Conservation (phyloP, 352 stramenopile species). For the Phytophthora fragariaefolia region DNA sequence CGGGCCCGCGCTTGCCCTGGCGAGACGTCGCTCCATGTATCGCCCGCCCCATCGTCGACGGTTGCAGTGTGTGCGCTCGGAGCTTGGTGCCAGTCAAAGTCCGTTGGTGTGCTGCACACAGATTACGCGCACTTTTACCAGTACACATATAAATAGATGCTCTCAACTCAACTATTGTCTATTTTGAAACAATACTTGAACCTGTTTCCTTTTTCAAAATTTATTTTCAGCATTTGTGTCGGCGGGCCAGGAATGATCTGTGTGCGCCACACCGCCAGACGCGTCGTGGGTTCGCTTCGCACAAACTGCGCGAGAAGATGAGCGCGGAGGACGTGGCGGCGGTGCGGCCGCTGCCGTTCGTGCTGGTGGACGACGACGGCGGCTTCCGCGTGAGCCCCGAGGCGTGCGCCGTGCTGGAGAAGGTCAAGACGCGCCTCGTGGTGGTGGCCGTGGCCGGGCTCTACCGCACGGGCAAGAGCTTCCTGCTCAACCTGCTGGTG, state of each 20-base stretch:
- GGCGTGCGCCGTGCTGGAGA: slow-evolving; percentile 68
- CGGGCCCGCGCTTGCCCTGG: slow-evolving; percentile 37
- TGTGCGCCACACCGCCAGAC: not conserved
- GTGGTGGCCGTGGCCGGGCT: slow-evolving; percentile 87
- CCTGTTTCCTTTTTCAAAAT: too few relatives aligned
- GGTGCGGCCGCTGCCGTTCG: slow-evolving; percentile 76
- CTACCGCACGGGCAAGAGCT: slow-evolving; percentile 92
- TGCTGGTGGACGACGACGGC: slow-evolving; percentile 81
- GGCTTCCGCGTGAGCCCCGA: slow-evolving; percentile 83
- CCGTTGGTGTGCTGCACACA: not conserved
- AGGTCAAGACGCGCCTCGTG: slow-evolving; percentile 80
- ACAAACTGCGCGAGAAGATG: slow-evolving; percentile 30
- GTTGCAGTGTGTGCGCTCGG: not conserved
- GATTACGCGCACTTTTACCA: not conserved
- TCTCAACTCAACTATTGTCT: too few relatives aligned
- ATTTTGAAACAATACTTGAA: too few relatives aligned
- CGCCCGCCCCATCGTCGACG: slow-evolving; percentile 20
- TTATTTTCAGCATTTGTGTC: too few relatives aligned
- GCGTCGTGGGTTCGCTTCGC: slow-evolving; percentile 27
- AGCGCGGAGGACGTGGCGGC: slow-evolving; percentile 36
- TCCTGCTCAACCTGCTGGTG: slow-evolving; percentile 89
- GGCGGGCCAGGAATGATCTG: too few relatives aligned
- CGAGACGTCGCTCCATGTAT: slow-evolving; percentile 34
- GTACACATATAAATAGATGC: not conserved
- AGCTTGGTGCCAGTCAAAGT: slow-evolving; percentile 25